phyloP scores from a whole-genome alignment of 352 stramenopile genomes.

The Globisporangium radiosum region DNA sequence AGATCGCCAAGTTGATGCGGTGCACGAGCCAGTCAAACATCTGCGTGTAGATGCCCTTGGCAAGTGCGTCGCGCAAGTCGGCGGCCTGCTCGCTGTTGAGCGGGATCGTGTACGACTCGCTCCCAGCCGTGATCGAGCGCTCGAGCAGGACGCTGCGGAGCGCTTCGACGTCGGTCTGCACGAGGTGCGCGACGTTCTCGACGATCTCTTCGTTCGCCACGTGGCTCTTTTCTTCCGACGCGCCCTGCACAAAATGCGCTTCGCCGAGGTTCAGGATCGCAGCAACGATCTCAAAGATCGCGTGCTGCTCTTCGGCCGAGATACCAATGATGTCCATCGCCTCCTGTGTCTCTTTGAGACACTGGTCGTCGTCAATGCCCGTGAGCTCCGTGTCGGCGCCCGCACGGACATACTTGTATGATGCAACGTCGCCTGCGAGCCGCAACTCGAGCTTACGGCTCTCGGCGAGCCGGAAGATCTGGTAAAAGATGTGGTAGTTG shows the following conservation, averaged over 20 bases:
- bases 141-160: conserved; percentile 88
- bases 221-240: conserved; percentile 44
- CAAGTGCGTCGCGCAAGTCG: conserved; percentile 91
- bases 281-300: conserved; percentile 92
- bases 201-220: conserved; percentile 56
- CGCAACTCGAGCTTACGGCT: conserved; percentile 45
- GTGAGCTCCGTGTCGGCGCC: conserved; percentile 45
- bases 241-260: conserved; percentile 82
- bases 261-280: conserved; percentile 97
- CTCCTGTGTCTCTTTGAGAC: conserved; percentile 80
- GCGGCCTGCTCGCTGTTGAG: conserved; percentile 83
- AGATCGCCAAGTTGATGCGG: conserved; percentile 74
- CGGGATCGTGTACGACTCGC: conserved; percentile 90
- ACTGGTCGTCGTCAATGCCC: conserved; percentile 66
- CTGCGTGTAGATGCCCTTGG: conserved; percentile 95
- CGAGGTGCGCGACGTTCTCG: conserved; percentile 46
- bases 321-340: conserved; percentile 89
- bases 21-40: conserved; percentile 96
- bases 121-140: conserved; percentile 88
- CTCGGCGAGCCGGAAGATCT: conserved; percentile 74
- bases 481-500: conserved; percentile 99
- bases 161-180: conserved; percentile 50
- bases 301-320: conserved; percentile 82
- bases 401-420: conserved; percentile 76
- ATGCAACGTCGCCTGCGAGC: conserved; percentile 44